Evolutionary conservation across 2,329 filamentous ascomycete species (phyloP).

Genomic region (Aspergillus quadrilineatus): DNA sequence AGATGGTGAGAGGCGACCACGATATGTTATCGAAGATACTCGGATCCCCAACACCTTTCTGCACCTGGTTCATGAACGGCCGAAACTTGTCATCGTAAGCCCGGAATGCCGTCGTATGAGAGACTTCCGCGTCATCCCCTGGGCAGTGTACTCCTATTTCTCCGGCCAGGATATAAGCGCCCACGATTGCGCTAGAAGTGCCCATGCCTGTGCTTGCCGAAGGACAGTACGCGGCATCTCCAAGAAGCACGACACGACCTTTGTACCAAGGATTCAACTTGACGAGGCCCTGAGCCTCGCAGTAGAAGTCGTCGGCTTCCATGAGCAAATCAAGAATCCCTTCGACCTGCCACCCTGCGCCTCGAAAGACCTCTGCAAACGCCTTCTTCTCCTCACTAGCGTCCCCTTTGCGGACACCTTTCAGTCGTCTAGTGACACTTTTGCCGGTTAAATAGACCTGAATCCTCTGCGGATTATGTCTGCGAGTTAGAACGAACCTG

Average conservation of each 20-base stretch:
- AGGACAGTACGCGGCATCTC: conserved; percentile 1
- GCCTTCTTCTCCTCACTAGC: not conserved
- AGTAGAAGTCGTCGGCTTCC: not conserved
- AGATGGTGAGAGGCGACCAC: too few species aligned
- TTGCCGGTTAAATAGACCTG: not conserved
- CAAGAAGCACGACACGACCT: conserved; percentile 4
- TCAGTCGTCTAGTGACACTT: not conserved
- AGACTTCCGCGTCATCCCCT: too few species aligned
- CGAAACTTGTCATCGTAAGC: too few species aligned
- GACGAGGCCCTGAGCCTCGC: not conserved
- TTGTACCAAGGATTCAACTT: not conserved
- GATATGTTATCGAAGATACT: too few species aligned
- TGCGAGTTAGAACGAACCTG: not conserved
- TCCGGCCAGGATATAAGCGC: conserved; percentile 1
- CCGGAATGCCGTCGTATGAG: too few species aligned
- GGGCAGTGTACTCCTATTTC: not conserved
- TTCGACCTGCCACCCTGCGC: not conserved
- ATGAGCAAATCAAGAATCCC: not conserved
- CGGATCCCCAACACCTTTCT: too few species aligned
- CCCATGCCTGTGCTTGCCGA: not conserved
- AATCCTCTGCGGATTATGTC: not conserved
- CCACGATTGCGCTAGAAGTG: not conserved
- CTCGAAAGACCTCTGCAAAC: not conserved
- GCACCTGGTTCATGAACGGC: too few species aligned
- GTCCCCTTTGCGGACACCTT: not conserved